Evolutionary conservation across 495 filamentous ascomycete species (phyloP).

Genomic region (Hypoxylon perforatum): DNA sequence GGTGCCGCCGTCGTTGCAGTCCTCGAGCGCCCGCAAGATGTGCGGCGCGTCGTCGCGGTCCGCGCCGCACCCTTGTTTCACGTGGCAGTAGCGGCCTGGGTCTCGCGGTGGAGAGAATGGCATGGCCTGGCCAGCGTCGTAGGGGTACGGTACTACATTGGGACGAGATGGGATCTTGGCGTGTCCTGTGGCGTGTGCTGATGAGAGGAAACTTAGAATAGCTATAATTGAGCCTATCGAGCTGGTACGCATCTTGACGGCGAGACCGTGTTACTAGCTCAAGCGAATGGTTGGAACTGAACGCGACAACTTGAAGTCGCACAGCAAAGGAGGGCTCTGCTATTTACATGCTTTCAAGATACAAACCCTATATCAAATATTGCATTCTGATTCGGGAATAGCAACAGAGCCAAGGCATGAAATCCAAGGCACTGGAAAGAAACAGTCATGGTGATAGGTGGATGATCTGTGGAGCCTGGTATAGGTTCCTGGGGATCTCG

Average conservation of each 20-base stretch:
- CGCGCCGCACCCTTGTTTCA: conserved; percentile 14
- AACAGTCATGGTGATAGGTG: conserved; percentile 31
- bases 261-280: neutral
- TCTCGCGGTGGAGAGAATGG: conserved; percentile 27
- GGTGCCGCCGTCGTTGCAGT: conserved; percentile 75
- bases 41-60: conserved; percentile 65
- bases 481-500: conserved; percentile 20
- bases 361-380: neutral
- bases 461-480: conserved; percentile 37
- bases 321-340: neutral
- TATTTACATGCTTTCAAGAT: conserved; percentile 9
- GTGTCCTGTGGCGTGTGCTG: conserved; percentile 4
- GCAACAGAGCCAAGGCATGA: conserved; percentile 14
- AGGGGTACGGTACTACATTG: conserved; percentile 25
- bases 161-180: conserved; percentile 31
- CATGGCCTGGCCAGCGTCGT: conserved; percentile 20
- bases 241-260: conserved; percentile 15
- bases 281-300: neutral
- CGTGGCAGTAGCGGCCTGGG: conserved; percentile 26
- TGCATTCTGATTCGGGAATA: conserved; percentile 7
- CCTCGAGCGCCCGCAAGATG: conserved; percentile 67
- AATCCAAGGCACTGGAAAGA: conserved; percentile 16
- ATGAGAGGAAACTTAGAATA: conserved; percentile 9
- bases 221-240: conserved; percentile 7
- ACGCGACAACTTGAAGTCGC: neutral